phyloP scores from a whole-genome alignment of 2,329 filamentous ascomycete species.

The Gaeumannomyces sp. region DNA sequence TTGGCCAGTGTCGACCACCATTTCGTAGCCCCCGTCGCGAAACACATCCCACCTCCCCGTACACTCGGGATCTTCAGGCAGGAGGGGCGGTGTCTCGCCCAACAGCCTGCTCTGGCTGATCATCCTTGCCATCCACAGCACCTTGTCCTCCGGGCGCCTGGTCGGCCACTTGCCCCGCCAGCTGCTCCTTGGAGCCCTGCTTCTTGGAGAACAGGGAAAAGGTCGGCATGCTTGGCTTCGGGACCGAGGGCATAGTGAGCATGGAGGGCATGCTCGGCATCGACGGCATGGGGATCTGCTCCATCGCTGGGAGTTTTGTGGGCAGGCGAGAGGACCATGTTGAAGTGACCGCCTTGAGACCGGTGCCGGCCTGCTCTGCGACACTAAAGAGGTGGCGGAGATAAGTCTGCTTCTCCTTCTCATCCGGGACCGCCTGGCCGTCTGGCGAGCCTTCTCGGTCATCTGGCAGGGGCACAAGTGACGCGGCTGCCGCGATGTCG shows the following conservation, averaged over 20 bases:
- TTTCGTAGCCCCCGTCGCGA: background rate
- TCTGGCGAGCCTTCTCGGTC: conserved; percentile 29
- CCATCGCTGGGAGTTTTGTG: conserved; percentile 29
- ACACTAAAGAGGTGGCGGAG: conserved; percentile 43
- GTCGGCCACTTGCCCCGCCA: background rate
- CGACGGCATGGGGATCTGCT: conserved; percentile 22
- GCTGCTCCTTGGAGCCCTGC: background rate
- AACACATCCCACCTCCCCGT: background rate
- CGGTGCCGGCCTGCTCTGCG: conserved; percentile 42
- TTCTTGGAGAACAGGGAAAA: conserved; percentile 11
- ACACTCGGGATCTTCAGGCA: background rate
- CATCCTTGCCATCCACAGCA: background rate
- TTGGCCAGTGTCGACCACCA: background rate
- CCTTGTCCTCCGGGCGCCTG: background rate
- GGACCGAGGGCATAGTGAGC: conserved; percentile 20
- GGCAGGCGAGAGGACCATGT: conserved; percentile 34
- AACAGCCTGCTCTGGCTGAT: background rate
- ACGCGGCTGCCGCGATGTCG: conserved; percentile 47
- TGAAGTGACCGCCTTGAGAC: conserved; percentile 24
- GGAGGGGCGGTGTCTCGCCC: background rate
- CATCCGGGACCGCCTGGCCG: conserved; percentile 21
- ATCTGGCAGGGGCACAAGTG: conserved; percentile 40
- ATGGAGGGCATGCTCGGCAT: conserved; percentile 25
- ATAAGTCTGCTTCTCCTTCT: conserved; percentile 34
- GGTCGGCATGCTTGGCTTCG: conserved; percentile 6